These are phyloP conservation scores for Cercospora sp. DNA, from an alignment of 2,329 filamentous ascomycete species.

Conservation along the genomic window DNA sequence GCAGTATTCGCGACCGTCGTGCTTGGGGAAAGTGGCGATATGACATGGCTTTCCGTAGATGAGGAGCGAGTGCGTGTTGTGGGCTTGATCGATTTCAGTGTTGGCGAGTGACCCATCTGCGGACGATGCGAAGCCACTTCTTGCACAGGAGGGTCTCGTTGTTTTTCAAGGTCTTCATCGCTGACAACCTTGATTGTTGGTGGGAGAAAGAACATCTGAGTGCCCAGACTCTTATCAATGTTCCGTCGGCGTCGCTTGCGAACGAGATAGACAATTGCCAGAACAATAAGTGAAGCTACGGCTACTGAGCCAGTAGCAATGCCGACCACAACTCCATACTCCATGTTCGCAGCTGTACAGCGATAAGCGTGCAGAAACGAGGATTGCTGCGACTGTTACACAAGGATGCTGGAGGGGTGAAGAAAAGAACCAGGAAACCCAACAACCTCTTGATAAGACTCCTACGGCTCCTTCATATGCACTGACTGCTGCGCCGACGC, in stretches of 20 bases:
- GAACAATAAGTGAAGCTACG: neutral
- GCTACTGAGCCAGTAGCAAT: conserved; percentile 12
- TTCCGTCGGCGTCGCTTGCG: neutral
- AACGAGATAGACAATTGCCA: conserved; percentile 2
- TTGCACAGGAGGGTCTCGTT: conserved; percentile 8
- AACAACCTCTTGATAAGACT: neutral
- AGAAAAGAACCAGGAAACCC: neutral
- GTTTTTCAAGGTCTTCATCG: conserved; percentile 12
- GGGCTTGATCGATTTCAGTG: conserved; percentile 10
- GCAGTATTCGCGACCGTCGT: neutral
- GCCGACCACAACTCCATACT: conserved; percentile 1
- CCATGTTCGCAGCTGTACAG: conserved; percentile 3
- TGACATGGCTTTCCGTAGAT: conserved; percentile 3
- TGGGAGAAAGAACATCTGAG: conserved; percentile 9
- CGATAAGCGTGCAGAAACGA: neutral
- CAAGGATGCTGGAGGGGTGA: conserved; percentile 5
- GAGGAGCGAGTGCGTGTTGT: conserved; percentile 3
- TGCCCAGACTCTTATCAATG: neutral
- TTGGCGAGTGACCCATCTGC: conserved; percentile 10
- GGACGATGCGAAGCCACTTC: conserved; percentile 7
- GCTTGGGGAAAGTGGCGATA: conserved; percentile 4
- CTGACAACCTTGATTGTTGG: conserved; percentile 4
- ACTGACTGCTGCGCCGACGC: conserved; percentile 1
- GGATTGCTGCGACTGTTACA: conserved; percentile 1
- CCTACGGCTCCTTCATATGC: conserved; percentile 6